phyloP scores from a whole-genome alignment of 345 rosid species.

The Acer campestre region DNA sequence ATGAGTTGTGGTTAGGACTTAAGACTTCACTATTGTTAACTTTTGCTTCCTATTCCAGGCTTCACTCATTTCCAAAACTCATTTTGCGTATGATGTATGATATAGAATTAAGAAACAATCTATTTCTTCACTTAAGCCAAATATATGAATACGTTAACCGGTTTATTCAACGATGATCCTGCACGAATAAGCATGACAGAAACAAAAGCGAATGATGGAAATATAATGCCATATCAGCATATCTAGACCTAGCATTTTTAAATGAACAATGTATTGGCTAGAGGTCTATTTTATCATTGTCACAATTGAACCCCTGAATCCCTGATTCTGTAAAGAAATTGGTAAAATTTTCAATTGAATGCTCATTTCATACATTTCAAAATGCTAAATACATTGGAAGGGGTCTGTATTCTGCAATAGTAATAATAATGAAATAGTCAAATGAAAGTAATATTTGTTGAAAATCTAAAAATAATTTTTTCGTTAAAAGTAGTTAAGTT shows the following conservation, averaged over 20 bases:
- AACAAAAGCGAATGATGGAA: background rate
- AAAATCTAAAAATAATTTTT: no score
- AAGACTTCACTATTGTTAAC: constrained; percentile 7
- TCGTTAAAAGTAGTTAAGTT: background rate
- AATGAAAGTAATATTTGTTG: background rate
- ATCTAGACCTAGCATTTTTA: background rate
- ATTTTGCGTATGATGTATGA: background rate
- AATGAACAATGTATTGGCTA: background rate
- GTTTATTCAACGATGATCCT: background rate
- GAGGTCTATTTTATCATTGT: background rate
- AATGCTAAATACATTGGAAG: constrained; percentile 7
- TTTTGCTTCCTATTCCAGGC: background rate
- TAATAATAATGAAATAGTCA: background rate
- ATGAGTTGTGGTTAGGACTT: constrained; percentile 8
- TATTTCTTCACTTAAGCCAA: background rate
- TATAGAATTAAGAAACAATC: background rate
- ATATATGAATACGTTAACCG: background rate
- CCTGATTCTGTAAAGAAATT: constrained; percentile 6
- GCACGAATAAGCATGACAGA: background rate
- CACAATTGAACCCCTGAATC: background rate
- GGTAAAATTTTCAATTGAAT: background rate
- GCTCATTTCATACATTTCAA: background rate
- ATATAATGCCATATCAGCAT: background rate
- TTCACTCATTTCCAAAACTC: background rate
- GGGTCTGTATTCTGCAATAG: background rate